Evolutionary conservation across 306 rosid genomes (phyloP), one percentile per base, ranked within the genome.

Genomic region (Vigna reflexopilosa): DNA sequence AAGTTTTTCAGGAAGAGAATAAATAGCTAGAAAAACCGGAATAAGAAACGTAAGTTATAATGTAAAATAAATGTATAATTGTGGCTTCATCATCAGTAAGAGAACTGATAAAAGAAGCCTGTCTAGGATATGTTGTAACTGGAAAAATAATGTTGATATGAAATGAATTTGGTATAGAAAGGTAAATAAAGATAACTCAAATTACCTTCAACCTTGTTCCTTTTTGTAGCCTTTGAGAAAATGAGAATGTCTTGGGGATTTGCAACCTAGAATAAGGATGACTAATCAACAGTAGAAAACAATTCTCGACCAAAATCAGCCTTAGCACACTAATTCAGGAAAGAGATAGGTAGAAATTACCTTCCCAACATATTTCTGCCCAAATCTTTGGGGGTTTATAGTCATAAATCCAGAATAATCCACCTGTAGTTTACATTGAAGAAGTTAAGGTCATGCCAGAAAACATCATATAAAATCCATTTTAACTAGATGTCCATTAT

Each of bases 301-400:
- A 79, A 76, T 47, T 73, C 68, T 45, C 45, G 66, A 56, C 77
- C 70, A 78, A 81, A 83, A 64, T 72, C 49, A 44, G 72, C 65
- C 74, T 17, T 62, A 81, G 56, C 80, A 68, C 49, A 69, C 74
- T 75, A 77, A 77, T 58, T 76, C 44, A 69, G 69, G 83, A 82
- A 47, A 64, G 56, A 65, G 82, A 81, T 15, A 72, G 71, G 80
- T 7, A 40, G 24, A 69, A 80, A 78, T 65, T 85, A 95, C 99
- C 99, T 95, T 95, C 66, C 99, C 99, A n/a, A 95, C 99, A 83
- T 91, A 95, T 85, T 93, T 95, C 87, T 93, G 99, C 72, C 99
- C 98, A 89, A 93, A 95, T 86, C 95, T 87, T 90, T 95, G 98
- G 64, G 99, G 98, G 81, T 95, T 95, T 83, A 95, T 95, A 45